A percentile compares a stretch with the other conserved stretches of the same genome.
These are phyloP conservation scores for Monilinia fructigena DNA, from an alignment of 2,329 filamentous ascomycete species.

Conservation along the genomic window DNA sequence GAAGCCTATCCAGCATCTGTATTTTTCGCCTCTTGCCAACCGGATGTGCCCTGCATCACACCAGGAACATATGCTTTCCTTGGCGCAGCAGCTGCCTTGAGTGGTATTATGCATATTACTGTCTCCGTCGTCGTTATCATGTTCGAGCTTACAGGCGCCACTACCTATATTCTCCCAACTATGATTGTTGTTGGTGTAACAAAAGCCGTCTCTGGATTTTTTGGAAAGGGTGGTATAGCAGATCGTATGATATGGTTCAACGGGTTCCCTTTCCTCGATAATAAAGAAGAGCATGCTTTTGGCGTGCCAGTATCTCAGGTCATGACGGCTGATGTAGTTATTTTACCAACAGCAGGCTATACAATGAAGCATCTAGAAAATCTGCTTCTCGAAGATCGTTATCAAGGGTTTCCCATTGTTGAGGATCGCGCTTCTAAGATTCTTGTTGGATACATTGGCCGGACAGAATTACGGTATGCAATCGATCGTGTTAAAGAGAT, in stretches of 20 bases:
- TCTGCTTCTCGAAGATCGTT: conserved; percentile 73
- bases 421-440: conserved; percentile 69
- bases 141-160: conserved; percentile 96
- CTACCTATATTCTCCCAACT: conserved; percentile 94
- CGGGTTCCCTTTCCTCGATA: conserved; percentile 94
- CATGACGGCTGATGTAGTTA: conserved; percentile 76
- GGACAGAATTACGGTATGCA: conserved; percentile 87
- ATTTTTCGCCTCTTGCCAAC: conserved; percentile 86
- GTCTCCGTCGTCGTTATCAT: conserved; percentile 98
- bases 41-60: conserved; percentile 93
- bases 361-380: conserved; percentile 74
- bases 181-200: conserved; percentile 99
- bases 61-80: conserved; percentile 96
- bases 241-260: conserved; percentile 99
- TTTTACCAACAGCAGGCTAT: conserved; percentile 72
- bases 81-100: conserved; percentile 85
- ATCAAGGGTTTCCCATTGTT: conserved; percentile 90
- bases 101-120: conserved; percentile 97
- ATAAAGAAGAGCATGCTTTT: conserved; percentile 96
- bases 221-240: conserved; percentile 94
- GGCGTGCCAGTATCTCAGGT: conserved; percentile 88
- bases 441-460: conserved; percentile 86
- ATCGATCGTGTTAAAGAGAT: conserved; percentile 76
- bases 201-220: conserved; percentile 85
- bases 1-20: conserved; percentile 77